Conservation (phyloP, 305 asterid species). For the Ruellia speciosa region DNA sequence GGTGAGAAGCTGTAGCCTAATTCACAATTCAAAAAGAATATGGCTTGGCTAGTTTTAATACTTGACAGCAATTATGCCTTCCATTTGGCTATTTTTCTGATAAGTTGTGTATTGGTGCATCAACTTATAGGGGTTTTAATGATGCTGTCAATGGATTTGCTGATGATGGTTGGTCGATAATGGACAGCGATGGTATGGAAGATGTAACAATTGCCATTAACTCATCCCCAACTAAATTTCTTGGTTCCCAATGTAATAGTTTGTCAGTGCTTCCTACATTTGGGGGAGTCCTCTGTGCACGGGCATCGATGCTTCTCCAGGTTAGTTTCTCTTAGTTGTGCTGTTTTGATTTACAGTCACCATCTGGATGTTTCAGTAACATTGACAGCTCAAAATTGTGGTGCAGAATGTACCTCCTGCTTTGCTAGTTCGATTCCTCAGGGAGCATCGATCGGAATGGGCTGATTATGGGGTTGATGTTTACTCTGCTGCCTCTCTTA, state of each 20-base stretch:
- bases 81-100: not conserved
- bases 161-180: slow-evolving; percentile 88
- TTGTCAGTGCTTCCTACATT: slow-evolving; percentile 67
- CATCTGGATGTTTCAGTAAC: not conserved
- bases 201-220: slow-evolving; percentile 81
- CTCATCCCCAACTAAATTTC: slow-evolving; percentile 69
- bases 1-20: slow-evolving; percentile 31
- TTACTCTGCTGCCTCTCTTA: slow-evolving; percentile 83
- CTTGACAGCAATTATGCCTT: not conserved
- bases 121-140: slow-evolving; percentile 64
- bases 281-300: slow-evolving; percentile 88
- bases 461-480: slow-evolving; percentile 88
- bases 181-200: slow-evolving; percentile 80
- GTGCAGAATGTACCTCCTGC: slow-evolving; percentile 89
- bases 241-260: slow-evolving; percentile 55
- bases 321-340: slow-evolving; percentile 23
- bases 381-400: not conserved
- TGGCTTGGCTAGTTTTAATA: not conserved
- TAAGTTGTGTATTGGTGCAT: too few species aligned
- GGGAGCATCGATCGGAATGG: slow-evolving; percentile 98
- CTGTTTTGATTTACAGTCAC: not conserved
- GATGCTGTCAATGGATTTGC: slow-evolving; percentile 91
- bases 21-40: not conserved
- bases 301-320: slow-evolving; percentile 98
- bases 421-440: slow-evolving; percentile 75